Base-by-base conservation (phyloP, 2,329 filamentous ascomycete species). In the Fusarium austroafricanum region DNA sequence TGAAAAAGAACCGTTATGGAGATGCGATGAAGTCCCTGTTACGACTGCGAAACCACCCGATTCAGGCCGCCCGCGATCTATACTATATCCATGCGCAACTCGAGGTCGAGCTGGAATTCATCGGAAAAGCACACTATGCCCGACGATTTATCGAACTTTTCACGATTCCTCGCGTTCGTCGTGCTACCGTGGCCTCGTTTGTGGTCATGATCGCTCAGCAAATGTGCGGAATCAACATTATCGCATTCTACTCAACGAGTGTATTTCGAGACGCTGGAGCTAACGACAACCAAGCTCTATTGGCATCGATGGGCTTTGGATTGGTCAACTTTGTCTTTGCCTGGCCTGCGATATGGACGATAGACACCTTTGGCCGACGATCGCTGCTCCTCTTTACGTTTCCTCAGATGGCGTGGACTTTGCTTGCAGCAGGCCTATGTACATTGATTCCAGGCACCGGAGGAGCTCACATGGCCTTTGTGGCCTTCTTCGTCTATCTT, bases 121-220 rank as follows among this genome's bases (percentile, higher is more conserved):
- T 83, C 20, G 79, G 76, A 31, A 73, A 83, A 8, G 85, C 80
- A 71, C 89, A 84, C 77, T 90, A 91, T 72, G 33, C 88, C 49
- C 85, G 81, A 21, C 87, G 90, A 17, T 89, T 92, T 67, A 71
- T 84, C 37, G 86, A 92, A 74, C 80, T 90, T 2, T 91, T 93
- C 73, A 91, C 88, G 12, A 85, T 93, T 57, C 89, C 90, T 2
- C 86, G 91, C 45, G 82, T 92, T 12, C 86, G 90, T 15, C 86
- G 90, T 39, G 93, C 93, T 4, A 94, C 89, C 5, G 83, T 92
- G 29, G 93, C 92, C 8, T 91, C 92, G 1, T 92, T 89, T 67
- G 88, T 89, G 2, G 92, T 95, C 69, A 96, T 96, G 93, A 89
- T 92, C 71, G 89, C 88, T 1, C 90, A 92, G 77, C 89, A 92